phyloP scores from a whole-genome alignment of 2,329 filamentous ascomycete genomes.

The Endocalyx cinctus region DNA sequence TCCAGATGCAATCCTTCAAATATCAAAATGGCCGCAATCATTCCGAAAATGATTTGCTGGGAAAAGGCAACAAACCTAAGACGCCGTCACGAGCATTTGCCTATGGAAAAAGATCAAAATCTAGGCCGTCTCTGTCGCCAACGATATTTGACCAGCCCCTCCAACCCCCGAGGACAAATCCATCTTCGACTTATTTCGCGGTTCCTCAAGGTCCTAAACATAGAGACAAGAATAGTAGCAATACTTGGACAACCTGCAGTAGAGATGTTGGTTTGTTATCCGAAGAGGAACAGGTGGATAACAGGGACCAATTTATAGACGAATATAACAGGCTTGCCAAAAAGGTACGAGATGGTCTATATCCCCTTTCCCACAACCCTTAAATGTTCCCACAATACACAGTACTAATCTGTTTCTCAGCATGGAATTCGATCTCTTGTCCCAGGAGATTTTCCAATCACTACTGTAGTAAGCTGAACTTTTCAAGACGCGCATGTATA shows the following conservation, averaged over 20 bases:
- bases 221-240: constrained; percentile 36
- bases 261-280: constrained; percentile 42
- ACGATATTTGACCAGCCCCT: constrained; percentile 15
- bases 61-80: constrained; percentile 20
- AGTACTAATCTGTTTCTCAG: constrained; percentile 32
- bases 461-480: constrained; percentile 13
- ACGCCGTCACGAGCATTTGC: constrained; percentile 10
- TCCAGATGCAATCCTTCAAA: constrained; percentile 28
- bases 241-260: constrained; percentile 55
- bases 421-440: constrained; percentile 43
- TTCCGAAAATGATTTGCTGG: no score
- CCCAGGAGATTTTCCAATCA: constrained; percentile 20
- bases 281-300: constrained; percentile 46
- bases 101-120: constrained; percentile 5
- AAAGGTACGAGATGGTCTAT: constrained; percentile 37
- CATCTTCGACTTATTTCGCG: no score
- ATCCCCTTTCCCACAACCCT: neutral
- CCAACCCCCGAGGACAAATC: constrained; percentile 5
- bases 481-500: neutral
- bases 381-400: neutral
- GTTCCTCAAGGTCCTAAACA: constrained; percentile 11
- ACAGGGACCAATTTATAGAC: constrained; percentile 43
- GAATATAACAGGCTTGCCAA: constrained; percentile 59
- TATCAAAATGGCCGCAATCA: no score
- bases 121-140: constrained; percentile 11